phyloP scores from a whole-genome alignment of 2,329 filamentous ascomycete genomes.

The Sclerotinia sclerotiorum region DNA sequence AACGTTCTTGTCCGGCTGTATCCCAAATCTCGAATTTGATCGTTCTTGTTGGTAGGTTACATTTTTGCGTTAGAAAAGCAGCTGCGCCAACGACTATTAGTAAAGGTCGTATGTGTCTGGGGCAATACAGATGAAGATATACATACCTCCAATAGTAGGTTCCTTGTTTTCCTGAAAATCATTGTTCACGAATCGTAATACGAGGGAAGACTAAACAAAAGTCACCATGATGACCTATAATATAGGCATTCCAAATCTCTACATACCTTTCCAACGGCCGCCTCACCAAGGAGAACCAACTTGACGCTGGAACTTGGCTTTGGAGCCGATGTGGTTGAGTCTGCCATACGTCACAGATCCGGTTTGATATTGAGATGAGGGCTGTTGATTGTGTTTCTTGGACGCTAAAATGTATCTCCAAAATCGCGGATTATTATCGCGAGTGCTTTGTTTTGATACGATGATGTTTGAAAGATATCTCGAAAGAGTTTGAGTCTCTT shows the following conservation, averaged over 20 bases:
- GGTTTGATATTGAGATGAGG: background rate
- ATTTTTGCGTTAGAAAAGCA: slow-evolving; percentile 98
- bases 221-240: slow-evolving; percentile 25
- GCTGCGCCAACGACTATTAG: slow-evolving; percentile 52
- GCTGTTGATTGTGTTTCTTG: slow-evolving; percentile 7
- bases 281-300: slow-evolving; percentile 95
- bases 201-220: slow-evolving; percentile 76
- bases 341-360: slow-evolving; percentile 58
- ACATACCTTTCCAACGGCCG: slow-evolving; percentile 94
- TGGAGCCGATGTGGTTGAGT: slow-evolving; percentile 70
- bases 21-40: slow-evolving; percentile 98
- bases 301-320: slow-evolving; percentile 99
- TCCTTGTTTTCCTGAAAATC: slow-evolving; percentile 99
- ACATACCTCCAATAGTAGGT: slow-evolving; percentile 91
- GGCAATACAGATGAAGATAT: slow-evolving; percentile 1
- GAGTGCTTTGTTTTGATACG: background rate
- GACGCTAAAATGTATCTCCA: slow-evolving; percentile 3
- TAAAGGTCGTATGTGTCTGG: background rate
- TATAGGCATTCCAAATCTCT: background rate
- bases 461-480: background rate
- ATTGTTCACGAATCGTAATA: slow-evolving; percentile 98
- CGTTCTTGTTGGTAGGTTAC: slow-evolving; percentile 87
- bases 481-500: background rate
- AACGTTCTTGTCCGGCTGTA: slow-evolving; percentile 95
- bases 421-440: slow-evolving; percentile 4